phyloP scores from a whole-genome alignment of 106 monocot genomes.

The Allium cepa region DNA sequence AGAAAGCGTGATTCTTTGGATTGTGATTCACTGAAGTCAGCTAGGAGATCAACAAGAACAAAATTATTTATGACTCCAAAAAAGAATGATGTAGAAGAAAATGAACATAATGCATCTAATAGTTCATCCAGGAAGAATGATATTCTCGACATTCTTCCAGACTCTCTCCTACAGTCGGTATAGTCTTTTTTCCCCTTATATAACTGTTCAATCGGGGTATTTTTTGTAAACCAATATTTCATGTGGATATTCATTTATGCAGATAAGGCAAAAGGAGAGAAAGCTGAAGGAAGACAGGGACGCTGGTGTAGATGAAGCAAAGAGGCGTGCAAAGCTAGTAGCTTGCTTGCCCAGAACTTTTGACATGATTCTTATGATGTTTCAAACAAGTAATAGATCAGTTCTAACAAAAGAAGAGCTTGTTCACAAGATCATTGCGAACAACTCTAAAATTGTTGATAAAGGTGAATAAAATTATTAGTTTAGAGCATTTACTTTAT shows the following conservation, averaged over 20 bases:
- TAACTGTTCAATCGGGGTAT: no score
- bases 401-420: conserved; percentile 83
- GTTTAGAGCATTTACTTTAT: not conserved
- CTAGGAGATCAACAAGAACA: conserved; percentile 30
- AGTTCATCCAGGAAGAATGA: conserved; percentile 16
- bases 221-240: no score
- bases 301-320: conserved; percentile 28
- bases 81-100: conserved; percentile 20
- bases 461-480: conserved; percentile 34
- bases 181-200: not conserved
- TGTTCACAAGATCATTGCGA: conserved; percentile 65
- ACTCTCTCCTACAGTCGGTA: conserved; percentile 75
- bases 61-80: conserved; percentile 51
- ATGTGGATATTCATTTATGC: no score
- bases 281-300: conserved; percentile 50
- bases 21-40: conserved; percentile 21
- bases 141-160: conserved; percentile 58
- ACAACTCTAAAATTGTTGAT: conserved; percentile 60
- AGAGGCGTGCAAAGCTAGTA: conserved; percentile 51
- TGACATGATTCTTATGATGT: conserved; percentile 63
- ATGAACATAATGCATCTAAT: conserved; percentile 11
- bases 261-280: conserved; percentile 77
- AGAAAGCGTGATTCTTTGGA: conserved; percentile 10
- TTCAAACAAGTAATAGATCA: conserved; percentile 50
- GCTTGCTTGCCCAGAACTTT: conserved; percentile 65